These are phyloP conservation scores for Rhytidhysteron rufulum DNA, from an alignment of 2,329 filamentous ascomycete genomes.

Conservation along the genomic window DNA sequence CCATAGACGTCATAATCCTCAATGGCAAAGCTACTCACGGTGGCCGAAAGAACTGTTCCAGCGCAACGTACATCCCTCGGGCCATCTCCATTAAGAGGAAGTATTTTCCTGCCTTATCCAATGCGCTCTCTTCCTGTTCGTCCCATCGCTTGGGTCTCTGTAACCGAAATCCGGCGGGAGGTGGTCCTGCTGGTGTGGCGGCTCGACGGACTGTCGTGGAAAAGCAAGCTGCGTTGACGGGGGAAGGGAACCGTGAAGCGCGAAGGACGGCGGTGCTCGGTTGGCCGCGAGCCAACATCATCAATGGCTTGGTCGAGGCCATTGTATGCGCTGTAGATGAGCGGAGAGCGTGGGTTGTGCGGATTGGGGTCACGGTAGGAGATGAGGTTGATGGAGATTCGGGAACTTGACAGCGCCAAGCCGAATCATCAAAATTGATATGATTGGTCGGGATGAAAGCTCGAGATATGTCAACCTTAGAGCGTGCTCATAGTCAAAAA, in stretches of 20 bases:
- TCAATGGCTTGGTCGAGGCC: slow-evolving; percentile 47
- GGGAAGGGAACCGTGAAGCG: slow-evolving; percentile 35
- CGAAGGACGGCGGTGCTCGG: slow-evolving; percentile 32
- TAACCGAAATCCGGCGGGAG: slow-evolving; percentile 76
- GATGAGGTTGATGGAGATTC: neutral
- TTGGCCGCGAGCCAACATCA: slow-evolving; percentile 42
- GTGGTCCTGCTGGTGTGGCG: slow-evolving; percentile 70
- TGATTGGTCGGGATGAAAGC: slow-evolving; percentile 35
- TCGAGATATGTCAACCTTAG: too few relatives aligned
- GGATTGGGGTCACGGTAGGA: neutral
- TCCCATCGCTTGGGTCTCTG: slow-evolving; percentile 73
- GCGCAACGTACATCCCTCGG: slow-evolving; percentile 93
- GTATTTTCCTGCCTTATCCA: slow-evolving; percentile 86
- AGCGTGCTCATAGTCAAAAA: too few relatives aligned
- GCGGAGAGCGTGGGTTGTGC: slow-evolving; percentile 2
- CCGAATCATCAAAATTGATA: slow-evolving; percentile 14
- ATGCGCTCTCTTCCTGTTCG: slow-evolving; percentile 68
- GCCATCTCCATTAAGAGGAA: slow-evolving; percentile 95
- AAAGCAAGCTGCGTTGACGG: slow-evolving; percentile 56
- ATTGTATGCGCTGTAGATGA: slow-evolving; percentile 35
- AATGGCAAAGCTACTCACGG: slow-evolving; percentile 65
- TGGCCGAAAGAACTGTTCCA: slow-evolving; percentile 98
- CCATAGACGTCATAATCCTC: slow-evolving; percentile 5
- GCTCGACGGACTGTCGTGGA: slow-evolving; percentile 59
- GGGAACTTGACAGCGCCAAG: slow-evolving; percentile 4